phyloP scores from a whole-genome alignment of 768 basidiomycete species.

The Phaffia tasmanica region DNA sequence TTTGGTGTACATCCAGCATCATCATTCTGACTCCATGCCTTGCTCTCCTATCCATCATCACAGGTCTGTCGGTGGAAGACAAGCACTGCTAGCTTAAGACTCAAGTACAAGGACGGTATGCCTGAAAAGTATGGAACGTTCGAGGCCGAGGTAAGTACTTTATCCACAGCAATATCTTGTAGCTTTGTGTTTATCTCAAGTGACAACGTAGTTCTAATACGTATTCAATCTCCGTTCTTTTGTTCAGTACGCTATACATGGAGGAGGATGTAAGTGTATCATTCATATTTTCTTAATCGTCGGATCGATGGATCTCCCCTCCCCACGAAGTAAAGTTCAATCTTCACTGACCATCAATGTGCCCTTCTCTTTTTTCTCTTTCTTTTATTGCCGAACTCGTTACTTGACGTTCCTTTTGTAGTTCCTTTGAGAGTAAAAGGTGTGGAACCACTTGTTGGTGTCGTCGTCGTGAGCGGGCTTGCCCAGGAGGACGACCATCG shows the following conservation, averaged over 20 bases:
- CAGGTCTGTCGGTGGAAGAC: not conserved
- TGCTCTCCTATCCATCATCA: not conserved
- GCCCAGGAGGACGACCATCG: slow-evolving; percentile 25
- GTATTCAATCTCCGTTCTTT: not conserved
- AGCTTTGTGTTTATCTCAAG: too few relatives aligned
- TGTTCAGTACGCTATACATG: slow-evolving; percentile 22
- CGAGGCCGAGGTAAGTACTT: slow-evolving; percentile 5
- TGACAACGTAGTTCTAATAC: not conserved
- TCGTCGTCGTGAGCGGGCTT: slow-evolving; percentile 19
- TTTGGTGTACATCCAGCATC: too few relatives aligned
- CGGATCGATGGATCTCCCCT: too few relatives aligned
- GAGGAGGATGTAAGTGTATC: slow-evolving; percentile 11
- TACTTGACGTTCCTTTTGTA: too few relatives aligned
- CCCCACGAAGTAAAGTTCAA: too few relatives aligned
- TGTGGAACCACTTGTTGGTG: slow-evolving; percentile 23
- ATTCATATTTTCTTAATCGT: too few relatives aligned
- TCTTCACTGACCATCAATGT: too few relatives aligned
- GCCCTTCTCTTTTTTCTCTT: too few relatives aligned
- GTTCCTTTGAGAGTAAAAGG: slow-evolving; percentile 17
- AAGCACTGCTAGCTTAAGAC: not conserved
- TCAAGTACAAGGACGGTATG: slow-evolving; percentile 15
- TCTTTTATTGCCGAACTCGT: too few relatives aligned
- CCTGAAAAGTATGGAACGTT: slow-evolving; percentile 5
- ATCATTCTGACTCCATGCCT: not conserved
- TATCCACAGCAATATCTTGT: too few relatives aligned